Conservation (phyloP, 176 grass and related monocot species). For the Ampelocalamus luodianensis region DNA sequence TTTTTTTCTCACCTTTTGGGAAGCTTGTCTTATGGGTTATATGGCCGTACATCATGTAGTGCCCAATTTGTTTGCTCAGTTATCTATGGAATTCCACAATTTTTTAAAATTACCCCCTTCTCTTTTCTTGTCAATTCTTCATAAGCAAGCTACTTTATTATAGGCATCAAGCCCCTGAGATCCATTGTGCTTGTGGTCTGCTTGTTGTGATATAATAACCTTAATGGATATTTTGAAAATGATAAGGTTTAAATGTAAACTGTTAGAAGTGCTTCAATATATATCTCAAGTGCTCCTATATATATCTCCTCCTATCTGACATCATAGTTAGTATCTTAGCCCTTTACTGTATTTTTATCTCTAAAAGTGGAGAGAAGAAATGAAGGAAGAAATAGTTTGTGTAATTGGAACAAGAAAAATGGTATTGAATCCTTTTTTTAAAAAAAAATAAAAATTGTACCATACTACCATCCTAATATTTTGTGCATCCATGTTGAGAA, state of each 20-base stretch:
- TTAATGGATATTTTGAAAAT: constrained; percentile 4
- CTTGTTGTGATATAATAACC: not conserved
- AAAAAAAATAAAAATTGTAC: not conserved
- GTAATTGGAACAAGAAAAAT: constrained; percentile 23
- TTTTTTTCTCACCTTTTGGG: not conserved
- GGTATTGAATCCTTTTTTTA: not conserved
- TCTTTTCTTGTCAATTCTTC: constrained; percentile 25
- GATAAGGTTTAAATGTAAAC: constrained; percentile 25
- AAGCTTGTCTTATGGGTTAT: not conserved
- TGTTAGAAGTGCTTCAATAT: constrained; percentile 9
- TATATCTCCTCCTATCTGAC: constrained; percentile 10
- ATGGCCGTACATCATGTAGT: not conserved
- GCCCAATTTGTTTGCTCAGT: too few relatives aligned
- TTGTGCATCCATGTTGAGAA: constrained; percentile 28
- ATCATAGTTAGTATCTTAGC: not conserved
- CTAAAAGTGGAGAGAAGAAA: not conserved
- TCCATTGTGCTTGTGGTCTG: not conserved
- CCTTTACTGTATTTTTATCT: not conserved
- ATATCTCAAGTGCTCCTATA: not conserved
- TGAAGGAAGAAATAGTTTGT: constrained; percentile 8
- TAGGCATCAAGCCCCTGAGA: not conserved
- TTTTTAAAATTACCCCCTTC: not conserved
- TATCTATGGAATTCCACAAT: constrained; percentile 22
- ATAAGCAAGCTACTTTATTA: constrained; percentile 31
- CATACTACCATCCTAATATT: not conserved